Conservation (phyloP, 1,284 basidiomycete genomes). For the Cryptococcus amylolentus region DNA sequence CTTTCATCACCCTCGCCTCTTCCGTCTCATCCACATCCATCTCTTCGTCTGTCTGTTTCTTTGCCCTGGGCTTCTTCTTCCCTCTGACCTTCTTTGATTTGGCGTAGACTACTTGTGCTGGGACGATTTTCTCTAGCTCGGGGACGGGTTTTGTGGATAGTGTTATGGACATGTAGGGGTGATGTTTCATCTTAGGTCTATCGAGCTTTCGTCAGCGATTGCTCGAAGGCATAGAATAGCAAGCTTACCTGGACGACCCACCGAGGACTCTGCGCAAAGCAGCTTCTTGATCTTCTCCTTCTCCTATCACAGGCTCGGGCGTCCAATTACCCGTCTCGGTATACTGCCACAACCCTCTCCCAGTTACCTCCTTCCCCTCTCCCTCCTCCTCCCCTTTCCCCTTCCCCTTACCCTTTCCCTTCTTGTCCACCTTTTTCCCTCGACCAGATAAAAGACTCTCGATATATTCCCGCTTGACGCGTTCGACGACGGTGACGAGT, state of each 20-base stretch:
- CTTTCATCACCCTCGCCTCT: not conserved
- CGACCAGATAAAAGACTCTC: not conserved
- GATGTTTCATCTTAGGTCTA: conserved; percentile 62
- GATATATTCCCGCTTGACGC: conserved; percentile 71
- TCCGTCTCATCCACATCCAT: not conserved
- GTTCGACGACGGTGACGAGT: conserved; percentile 72
- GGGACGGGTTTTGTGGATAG: conserved; percentile 58
- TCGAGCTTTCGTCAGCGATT: conserved; percentile 1
- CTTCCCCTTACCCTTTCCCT: not conserved
- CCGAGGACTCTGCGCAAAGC: conserved; percentile 37
- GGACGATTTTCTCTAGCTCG: conserved; percentile 21
- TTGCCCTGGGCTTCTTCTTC: conserved; percentile 1
- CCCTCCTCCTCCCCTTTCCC: conserved; percentile 31
- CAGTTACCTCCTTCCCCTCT: not conserved
- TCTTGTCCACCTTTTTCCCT: not conserved
- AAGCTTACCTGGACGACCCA: conserved; percentile 62
- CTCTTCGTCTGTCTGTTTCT: not conserved
- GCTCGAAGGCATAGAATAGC: not conserved
- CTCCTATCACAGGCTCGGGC: conserved; percentile 32
- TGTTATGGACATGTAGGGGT: conserved; percentile 71
- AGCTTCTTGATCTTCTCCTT: conserved; percentile 48
- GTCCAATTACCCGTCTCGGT: conserved; percentile 59
- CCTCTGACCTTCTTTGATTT: conserved; percentile 32
- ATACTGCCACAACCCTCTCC: conserved; percentile 67
- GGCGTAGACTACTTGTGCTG: conserved; percentile 38